These are phyloP conservation scores for Coemansia sp. DNA, from an alignment of 192 early-diverging fungal genomes.

Conservation along the genomic window DNA sequence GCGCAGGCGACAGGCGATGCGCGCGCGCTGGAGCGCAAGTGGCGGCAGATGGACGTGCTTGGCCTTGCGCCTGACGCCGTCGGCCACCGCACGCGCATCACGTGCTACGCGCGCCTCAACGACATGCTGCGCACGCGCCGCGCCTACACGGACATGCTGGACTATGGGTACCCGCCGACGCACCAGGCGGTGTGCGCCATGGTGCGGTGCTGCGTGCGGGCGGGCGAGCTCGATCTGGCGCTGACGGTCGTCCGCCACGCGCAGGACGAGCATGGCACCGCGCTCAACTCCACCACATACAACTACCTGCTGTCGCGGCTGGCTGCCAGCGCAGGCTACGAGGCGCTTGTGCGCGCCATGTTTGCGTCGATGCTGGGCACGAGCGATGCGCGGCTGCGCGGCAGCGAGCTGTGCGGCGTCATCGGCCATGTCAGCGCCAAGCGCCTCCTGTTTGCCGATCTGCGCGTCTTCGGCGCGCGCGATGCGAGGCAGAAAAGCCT, in stretches of 20 bases:
- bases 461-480: slow-evolving; percentile 12
- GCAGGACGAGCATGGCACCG: slow-evolving; percentile 12
- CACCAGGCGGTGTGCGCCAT: slow-evolving; percentile 13
- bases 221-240: slow-evolving; percentile 16
- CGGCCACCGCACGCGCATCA: slow-evolving; percentile 24
- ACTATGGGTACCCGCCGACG: slow-evolving; percentile 25
- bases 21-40: slow-evolving; percentile 18
- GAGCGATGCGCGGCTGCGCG: slow-evolving; percentile 10
- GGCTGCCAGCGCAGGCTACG: not conserved
- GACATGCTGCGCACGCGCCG: slow-evolving; percentile 36
- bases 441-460: slow-evolving; percentile 15
- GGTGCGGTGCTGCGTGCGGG: slow-evolving; percentile 37
- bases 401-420: slow-evolving; percentile 3
- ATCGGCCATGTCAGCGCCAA: slow-evolving; percentile 1
- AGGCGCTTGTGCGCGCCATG: not conserved
- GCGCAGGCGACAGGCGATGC: slow-evolving; percentile 14
- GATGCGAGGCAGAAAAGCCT: not conserved
- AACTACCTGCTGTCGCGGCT: slow-evolving; percentile 27
- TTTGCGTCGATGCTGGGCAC: slow-evolving; percentile 24
- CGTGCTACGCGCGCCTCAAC: slow-evolving; percentile 17
- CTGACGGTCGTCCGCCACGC: slow-evolving; percentile 31
- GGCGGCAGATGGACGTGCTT: slow-evolving; percentile 34
- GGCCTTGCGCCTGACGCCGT: slow-evolving; percentile 22
- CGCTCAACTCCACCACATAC: slow-evolving; percentile 22
- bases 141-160: slow-evolving; percentile 43